A percentile compares a stretch with the other conserved stretches of the same genome.
Conservation (phyloP, 495 filamentous ascomycete species). For the Durotheca rogersii region DNA sequence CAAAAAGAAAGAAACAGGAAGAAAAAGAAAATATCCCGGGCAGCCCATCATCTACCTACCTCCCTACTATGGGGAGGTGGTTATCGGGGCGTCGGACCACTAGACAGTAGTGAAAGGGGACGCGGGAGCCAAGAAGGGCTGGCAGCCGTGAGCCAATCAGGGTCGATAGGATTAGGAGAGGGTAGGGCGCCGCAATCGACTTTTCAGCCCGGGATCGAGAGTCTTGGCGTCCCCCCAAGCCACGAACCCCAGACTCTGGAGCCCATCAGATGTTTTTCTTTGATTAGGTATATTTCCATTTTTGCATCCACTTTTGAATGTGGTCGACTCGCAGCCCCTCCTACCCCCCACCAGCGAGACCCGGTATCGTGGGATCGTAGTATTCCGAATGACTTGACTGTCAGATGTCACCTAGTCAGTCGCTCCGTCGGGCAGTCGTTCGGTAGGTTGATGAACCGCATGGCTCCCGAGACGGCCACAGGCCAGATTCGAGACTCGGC, state of each 20-base stretch:
- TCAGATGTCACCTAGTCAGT: no score
- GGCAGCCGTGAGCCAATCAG: constrained; percentile 22
- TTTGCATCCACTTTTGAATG: constrained; percentile 19
- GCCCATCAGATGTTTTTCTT: constrained; percentile 21
- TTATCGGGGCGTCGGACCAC: constrained; percentile 30
- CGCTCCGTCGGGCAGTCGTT: no score
- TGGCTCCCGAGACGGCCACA: constrained; percentile 10
- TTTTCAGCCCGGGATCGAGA: constrained; percentile 36
- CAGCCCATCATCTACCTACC: no score
- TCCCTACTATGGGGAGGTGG: no score
- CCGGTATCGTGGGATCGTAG: constrained; percentile 32
- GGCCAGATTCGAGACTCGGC: constrained; percentile 23
- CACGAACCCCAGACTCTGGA: constrained; percentile 29
- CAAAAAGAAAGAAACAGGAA: no score
- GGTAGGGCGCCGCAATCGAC: constrained; percentile 36
- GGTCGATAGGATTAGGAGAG: constrained; percentile 10
- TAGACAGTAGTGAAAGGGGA: constrained; percentile 21
- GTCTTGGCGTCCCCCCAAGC: constrained; percentile 27
- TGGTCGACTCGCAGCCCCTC: constrained; percentile 15
- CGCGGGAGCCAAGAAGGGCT: constrained; percentile 30
- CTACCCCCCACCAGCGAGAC: constrained; percentile 16
- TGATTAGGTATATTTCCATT: constrained; percentile 7
- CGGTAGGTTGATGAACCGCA: constrained; percentile 1
- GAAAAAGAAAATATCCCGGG: no score
- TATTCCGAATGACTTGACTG: constrained; percentile 20